Evolutionary conservation across 2,329 filamentous ascomycete genomes (phyloP).

Genomic region (Helminthosporium solani): DNA sequence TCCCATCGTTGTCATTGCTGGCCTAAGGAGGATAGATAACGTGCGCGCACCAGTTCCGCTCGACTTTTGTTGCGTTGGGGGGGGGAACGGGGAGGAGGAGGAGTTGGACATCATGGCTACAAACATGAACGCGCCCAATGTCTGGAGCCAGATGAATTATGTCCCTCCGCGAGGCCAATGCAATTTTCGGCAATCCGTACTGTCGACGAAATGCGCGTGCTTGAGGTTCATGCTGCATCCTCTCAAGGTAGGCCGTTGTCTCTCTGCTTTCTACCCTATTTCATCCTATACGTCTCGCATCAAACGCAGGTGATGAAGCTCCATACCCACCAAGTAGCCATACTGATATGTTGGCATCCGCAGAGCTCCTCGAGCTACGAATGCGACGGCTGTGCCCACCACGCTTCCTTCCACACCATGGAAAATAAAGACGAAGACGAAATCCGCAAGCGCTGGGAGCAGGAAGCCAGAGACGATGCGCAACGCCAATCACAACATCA

Average conservation of each 20-base stretch:
- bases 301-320: no score
- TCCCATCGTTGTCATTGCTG: background rate
- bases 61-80: no score
- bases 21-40: no score
- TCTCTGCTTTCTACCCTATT: background rate
- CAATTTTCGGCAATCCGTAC: constrained; percentile 50
- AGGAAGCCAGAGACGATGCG: constrained; percentile 36
- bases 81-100: no score
- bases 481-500: constrained; percentile 8
- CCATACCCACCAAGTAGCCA: no score
- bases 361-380: constrained; percentile 53
- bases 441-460: constrained; percentile 48
- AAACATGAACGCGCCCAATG: constrained; percentile 30
- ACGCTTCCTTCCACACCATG: constrained; percentile 57
- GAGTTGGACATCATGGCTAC: no score
- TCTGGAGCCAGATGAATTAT: constrained; percentile 56
- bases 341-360: no score
- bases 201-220: constrained; percentile 53
- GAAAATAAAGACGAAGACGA: constrained; percentile 54
- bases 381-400: constrained; percentile 58
- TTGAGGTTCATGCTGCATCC: constrained; percentile 60
- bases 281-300: no score
- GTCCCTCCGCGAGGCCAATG: constrained; percentile 53
- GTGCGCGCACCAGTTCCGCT: no score
- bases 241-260: constrained; percentile 46